Percentiles rank a stretch among this genome's conserved stretches.
Conservation (phyloP, 2,329 filamentous ascomycete genomes). For the Hortaea sp. region DNA sequence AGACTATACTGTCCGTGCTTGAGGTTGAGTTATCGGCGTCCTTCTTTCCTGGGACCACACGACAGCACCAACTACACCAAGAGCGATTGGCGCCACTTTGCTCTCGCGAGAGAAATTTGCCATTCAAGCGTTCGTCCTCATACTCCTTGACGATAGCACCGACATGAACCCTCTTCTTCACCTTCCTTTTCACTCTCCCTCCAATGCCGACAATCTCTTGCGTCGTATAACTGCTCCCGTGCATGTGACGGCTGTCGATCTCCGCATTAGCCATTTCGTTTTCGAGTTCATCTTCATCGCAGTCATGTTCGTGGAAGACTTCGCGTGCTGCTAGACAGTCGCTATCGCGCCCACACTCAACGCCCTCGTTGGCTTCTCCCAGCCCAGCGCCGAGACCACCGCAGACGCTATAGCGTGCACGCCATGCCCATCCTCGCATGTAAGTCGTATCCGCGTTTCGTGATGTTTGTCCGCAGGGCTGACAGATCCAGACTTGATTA, state of each 20-base stretch:
- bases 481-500: conserved; percentile 69
- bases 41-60: conserved; percentile 30
- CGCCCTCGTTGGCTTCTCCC: conserved; percentile 77
- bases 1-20: conserved; percentile 19
- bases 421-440: conserved; percentile 73
- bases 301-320: conserved; percentile 76
- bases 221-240: conserved; percentile 63
- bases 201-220: conserved; percentile 91
- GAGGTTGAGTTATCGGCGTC: conserved; percentile 7
- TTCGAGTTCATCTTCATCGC: conserved; percentile 57
- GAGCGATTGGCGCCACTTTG: conserved; percentile 57
- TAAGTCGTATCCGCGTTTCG: conserved; percentile 50
- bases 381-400: conserved; percentile 79
- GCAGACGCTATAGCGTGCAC: conserved; percentile 68
- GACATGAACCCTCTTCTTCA: conserved; percentile 70
- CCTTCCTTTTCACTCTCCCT: conserved; percentile 75
- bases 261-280: conserved; percentile 21
- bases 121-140: conserved; percentile 62
- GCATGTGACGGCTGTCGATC: conserved; percentile 29
- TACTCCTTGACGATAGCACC: conserved; percentile 80
- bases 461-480: conserved; percentile 68
- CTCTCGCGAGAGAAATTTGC: conserved; percentile 60
- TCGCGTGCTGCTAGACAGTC: conserved; percentile 66
- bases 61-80: conserved; percentile 88
- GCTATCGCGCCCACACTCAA: conserved; percentile 73